Evolutionary conservation across 352 stramenopile genomes (phyloP).

Genomic region (Globisporangium emineosum): DNA sequence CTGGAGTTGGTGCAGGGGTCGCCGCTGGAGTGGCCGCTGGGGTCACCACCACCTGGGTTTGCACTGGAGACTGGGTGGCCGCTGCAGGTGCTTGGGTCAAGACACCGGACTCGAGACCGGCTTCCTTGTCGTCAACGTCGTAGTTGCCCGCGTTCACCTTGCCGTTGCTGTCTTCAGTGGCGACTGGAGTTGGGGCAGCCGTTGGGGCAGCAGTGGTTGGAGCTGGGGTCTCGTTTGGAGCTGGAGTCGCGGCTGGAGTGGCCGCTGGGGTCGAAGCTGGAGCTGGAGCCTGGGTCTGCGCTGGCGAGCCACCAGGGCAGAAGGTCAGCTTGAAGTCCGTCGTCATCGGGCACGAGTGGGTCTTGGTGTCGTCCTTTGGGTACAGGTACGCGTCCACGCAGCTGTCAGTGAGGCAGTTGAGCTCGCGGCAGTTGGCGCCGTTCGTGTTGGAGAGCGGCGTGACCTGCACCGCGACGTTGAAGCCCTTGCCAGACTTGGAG

Average conservation of each 20-base stretch:
- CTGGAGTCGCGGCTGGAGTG: constrained; percentile 6
- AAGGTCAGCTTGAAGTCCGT: constrained; percentile 73
- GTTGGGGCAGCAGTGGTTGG: constrained; percentile 13
- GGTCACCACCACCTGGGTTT: background rate
- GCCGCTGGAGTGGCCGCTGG: constrained; percentile 4
- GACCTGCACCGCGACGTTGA: constrained; percentile 64
- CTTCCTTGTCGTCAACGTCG: constrained; percentile 8
- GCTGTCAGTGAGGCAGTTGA: constrained; percentile 51
- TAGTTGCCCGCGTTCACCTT: constrained; percentile 18
- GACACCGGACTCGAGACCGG: constrained; percentile 10
- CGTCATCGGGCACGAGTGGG: constrained; percentile 51
- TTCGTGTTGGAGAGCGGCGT: constrained; percentile 55
- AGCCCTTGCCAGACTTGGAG: constrained; percentile 53
- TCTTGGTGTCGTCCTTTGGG: constrained; percentile 73
- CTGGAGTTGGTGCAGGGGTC: background rate
- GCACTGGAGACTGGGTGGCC: constrained; percentile 1
- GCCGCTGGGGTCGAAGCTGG: background rate
- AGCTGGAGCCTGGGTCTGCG: constrained; percentile 9
- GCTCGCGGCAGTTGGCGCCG: constrained; percentile 49
- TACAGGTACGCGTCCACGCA: constrained; percentile 71
- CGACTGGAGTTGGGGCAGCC: constrained; percentile 8
- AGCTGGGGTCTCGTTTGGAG: constrained; percentile 1
- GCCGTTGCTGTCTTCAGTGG: constrained; percentile 10
- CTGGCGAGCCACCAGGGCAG: constrained; percentile 39
- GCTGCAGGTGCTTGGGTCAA: constrained; percentile 3